These are phyloP conservation scores for Hypomontagnella submonticulosa DNA, from an alignment of 495 filamentous ascomycete genomes.

Conservation along the genomic window DNA sequence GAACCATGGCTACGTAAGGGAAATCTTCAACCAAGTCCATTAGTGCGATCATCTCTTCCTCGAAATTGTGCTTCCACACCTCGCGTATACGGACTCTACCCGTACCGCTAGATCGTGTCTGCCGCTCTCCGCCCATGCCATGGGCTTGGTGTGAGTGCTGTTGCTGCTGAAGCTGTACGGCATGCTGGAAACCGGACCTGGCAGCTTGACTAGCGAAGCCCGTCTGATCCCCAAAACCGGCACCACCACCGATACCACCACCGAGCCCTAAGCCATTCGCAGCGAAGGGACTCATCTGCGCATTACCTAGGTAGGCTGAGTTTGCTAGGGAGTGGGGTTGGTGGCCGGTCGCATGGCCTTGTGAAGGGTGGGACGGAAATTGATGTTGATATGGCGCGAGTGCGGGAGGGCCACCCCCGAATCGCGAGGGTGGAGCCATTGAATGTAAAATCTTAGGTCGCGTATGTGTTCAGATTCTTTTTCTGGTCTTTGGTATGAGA, in stretches of 20 bases:
- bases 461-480: conserved; percentile 15
- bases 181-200: conserved; percentile 84
- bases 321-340: conserved; percentile 52
- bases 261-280: conserved; percentile 70
- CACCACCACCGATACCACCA: conserved; percentile 55
- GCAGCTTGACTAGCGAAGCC: conserved; percentile 91
- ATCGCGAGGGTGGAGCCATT: conserved; percentile 49
- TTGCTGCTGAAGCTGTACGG: conserved; percentile 73
- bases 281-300: conserved; percentile 75
- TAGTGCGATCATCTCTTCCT: conserved; percentile 86
- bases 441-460: conserved; percentile 3
- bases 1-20: conserved; percentile 96
- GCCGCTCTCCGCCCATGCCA: conserved; percentile 58
- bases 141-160: conserved; percentile 66
- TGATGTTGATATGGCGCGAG: conserved; percentile 61
- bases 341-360: conserved; percentile 53
- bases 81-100: conserved; percentile 85
- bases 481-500: conserved; percentile 23
- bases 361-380: conserved; percentile 54
- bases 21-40: conserved; percentile 86
- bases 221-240: conserved; percentile 72
- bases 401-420: conserved; percentile 45
- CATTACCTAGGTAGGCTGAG: conserved; percentile 60
- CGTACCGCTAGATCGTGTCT: conserved; percentile 51
- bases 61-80: conserved; percentile 91